Evolutionary conservation across 805 yeast species (phyloP).

Genomic region (Teunomyces atbi): DNA sequence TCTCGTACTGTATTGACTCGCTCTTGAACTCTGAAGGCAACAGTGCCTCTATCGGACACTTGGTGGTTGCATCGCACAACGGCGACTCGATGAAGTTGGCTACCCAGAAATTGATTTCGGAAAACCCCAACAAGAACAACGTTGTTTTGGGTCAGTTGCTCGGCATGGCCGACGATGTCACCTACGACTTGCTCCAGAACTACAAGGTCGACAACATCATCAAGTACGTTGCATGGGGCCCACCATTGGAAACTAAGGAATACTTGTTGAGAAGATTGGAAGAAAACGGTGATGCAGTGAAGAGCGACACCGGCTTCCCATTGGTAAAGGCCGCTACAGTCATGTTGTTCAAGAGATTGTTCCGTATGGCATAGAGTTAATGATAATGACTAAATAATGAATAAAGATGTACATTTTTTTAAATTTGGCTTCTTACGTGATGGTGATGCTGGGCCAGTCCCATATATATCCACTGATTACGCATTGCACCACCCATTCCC

Average conservation of each 20-base stretch:
- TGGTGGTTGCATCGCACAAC: conserved; percentile 92
- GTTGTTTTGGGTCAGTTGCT: conserved; percentile 86
- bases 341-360: conserved; percentile 25
- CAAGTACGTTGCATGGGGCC: conserved; percentile 98
- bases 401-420: background rate
- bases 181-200: conserved; percentile 66
- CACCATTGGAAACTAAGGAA: conserved; percentile 89
- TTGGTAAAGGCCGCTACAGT: conserved; percentile 53
- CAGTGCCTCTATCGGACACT: conserved; percentile 60
- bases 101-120: conserved; percentile 49
- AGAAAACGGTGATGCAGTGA: conserved; percentile 94
- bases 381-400: conserved; percentile 4
- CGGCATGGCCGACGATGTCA: conserved; percentile 94
- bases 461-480: conserved; percentile 42
- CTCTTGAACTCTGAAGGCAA: conserved; percentile 46
- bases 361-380: conserved; percentile 10
- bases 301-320: conserved; percentile 78
- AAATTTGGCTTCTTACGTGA: too few species aligned
- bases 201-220: conserved; percentile 72
- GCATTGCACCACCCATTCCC: conserved; percentile 72
- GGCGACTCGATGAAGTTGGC: conserved; percentile 72
- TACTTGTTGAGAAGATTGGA: conserved; percentile 85
- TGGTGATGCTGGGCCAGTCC: conserved; percentile 18
- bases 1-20: conserved; percentile 57
- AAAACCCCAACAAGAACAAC: conserved; percentile 42